These are phyloP conservation scores for Didymella pinodella DNA, from an alignment of 2,329 filamentous ascomycete species.

Conservation along the genomic window DNA sequence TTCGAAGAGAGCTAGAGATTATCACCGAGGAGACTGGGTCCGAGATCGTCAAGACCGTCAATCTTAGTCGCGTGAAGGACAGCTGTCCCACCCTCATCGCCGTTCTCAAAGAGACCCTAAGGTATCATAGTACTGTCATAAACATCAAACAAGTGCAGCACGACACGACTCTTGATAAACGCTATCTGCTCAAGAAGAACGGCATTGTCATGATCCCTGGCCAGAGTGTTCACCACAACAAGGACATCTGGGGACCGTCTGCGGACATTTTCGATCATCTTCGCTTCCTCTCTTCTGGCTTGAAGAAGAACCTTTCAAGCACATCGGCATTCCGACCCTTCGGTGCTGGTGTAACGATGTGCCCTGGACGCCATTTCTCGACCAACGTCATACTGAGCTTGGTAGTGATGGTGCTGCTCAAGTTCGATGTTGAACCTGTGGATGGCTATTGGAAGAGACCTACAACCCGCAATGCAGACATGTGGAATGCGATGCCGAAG, in stretches of 20 bases:
- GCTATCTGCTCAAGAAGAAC: conserved; percentile 50
- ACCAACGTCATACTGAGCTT: conserved; percentile 45
- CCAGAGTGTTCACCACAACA: conserved; percentile 42
- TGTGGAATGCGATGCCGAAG: conserved; percentile 47
- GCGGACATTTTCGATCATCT: conserved; percentile 45
- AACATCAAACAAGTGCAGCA: conserved; percentile 50
- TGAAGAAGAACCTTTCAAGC: conserved; percentile 27
- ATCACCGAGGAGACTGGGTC: conserved; percentile 6
- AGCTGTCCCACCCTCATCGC: conserved; percentile 53
- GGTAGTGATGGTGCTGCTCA: conserved; percentile 44
- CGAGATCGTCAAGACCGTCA: conserved; percentile 26
- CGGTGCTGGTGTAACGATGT: conserved; percentile 47
- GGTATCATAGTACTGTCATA: conserved; percentile 50
- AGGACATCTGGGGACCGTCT: conserved; percentile 44
- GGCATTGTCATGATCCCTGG: conserved; percentile 49
- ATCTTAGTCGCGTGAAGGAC: conserved; percentile 47
- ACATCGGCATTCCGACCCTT: conserved; percentile 47
- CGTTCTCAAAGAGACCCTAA: conserved; percentile 54
- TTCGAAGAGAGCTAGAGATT: conserved; percentile 43
- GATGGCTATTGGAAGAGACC: conserved; percentile 34
- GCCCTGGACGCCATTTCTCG: conserved; percentile 52
- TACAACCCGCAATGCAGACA: conserved; percentile 35
- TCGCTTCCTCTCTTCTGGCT: conserved; percentile 38
- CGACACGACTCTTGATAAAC: conserved; percentile 43
- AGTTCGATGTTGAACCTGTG: conserved; percentile 42